These are phyloP conservation scores for Dissoconium aciculare DNA, from an alignment of 2,329 filamentous ascomycete genomes.

Conservation along the genomic window DNA sequence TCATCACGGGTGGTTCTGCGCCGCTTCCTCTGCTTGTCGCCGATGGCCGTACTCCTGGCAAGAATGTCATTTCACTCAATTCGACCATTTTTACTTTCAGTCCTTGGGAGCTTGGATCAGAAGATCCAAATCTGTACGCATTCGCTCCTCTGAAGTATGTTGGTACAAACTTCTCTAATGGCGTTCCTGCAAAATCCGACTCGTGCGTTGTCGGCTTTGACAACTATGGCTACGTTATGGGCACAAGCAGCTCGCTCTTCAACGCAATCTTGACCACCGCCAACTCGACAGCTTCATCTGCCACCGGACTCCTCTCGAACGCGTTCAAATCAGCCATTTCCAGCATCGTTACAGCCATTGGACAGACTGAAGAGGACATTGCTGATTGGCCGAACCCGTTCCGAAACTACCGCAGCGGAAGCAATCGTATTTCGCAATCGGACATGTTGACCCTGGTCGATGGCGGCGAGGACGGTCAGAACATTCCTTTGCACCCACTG, in stretches of 20 bases:
- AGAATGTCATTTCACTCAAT: slow-evolving; percentile 50
- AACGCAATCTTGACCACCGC: slow-evolving; percentile 59
- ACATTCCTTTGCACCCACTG: slow-evolving; percentile 63
- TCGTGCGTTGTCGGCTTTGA: slow-evolving; percentile 67
- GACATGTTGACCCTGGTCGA: slow-evolving; percentile 56
- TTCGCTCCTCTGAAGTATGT: slow-evolving; percentile 58
- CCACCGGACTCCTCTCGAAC: slow-evolving; percentile 25
- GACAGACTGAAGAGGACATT: slow-evolving; percentile 51
- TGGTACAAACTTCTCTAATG: slow-evolving; percentile 56
- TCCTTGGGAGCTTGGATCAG: slow-evolving; percentile 65
- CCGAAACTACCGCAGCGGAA: slow-evolving; percentile 44
- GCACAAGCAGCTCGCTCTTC: slow-evolving; percentile 73
- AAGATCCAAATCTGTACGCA: slow-evolving; percentile 55
- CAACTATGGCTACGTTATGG: slow-evolving; percentile 70
- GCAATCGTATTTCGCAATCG: slow-evolving; percentile 42
- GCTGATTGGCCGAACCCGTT: slow-evolving; percentile 71
- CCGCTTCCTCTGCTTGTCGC: slow-evolving; percentile 63
- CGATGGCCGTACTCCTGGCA: slow-evolving; percentile 49
- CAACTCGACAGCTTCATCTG: slow-evolving; percentile 33
- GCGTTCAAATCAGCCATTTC: slow-evolving; percentile 39
- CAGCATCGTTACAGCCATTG: slow-evolving; percentile 41
- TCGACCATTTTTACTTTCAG: slow-evolving; percentile 65
- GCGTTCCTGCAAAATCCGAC: slow-evolving; percentile 40
- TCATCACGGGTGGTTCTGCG: slow-evolving; percentile 48
- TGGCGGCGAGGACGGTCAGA: slow-evolving; percentile 63